Percentiles rank a stretch among this genome's conserved stretches.
Evolutionary conservation across 352 stramenopile genomes (phyloP).

Genomic region (Phytophthora macrochlamydospora): DNA sequence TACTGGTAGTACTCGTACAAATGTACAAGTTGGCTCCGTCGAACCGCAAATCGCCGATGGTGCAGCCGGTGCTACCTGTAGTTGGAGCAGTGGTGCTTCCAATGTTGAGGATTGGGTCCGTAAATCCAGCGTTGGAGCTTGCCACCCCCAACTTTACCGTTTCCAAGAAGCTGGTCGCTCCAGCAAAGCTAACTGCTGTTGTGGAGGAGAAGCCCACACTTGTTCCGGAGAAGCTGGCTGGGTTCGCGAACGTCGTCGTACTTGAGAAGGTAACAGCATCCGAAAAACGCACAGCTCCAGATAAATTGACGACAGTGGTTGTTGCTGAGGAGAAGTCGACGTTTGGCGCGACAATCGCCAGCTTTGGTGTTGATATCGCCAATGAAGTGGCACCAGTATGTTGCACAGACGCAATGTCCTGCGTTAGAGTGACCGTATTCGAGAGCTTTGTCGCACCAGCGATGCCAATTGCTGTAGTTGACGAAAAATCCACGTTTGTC

Average conservation of each 20-base stretch:
- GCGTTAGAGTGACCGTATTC: too few species aligned
- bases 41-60: conserved; percentile 34
- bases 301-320: conserved; percentile 6
- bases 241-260: conserved; percentile 4
- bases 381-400: conserved; percentile 37
- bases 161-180: too few species aligned
- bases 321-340: too few species aligned
- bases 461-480: conserved; percentile 2
- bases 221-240: conserved; percentile 11
- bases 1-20: conserved; percentile 8
- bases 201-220: conserved; percentile 18
- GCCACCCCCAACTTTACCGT: too few species aligned
- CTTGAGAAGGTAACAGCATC: conserved; percentile 13
- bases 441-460: neutral
- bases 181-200: conserved; percentile 2
- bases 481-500: conserved; percentile 17
- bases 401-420: neutral
- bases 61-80: conserved; percentile 5
- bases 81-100: neutral
- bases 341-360: neutral
- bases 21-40: conserved; percentile 28
- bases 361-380: conserved; percentile 24
- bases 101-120: conserved; percentile 17
- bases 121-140: too few species aligned
- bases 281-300: neutral